Evolutionary conservation across 345 rosid species (phyloP), one percentile per base, ranked within the genome.

Genomic region (Brassica carinata): DNA sequence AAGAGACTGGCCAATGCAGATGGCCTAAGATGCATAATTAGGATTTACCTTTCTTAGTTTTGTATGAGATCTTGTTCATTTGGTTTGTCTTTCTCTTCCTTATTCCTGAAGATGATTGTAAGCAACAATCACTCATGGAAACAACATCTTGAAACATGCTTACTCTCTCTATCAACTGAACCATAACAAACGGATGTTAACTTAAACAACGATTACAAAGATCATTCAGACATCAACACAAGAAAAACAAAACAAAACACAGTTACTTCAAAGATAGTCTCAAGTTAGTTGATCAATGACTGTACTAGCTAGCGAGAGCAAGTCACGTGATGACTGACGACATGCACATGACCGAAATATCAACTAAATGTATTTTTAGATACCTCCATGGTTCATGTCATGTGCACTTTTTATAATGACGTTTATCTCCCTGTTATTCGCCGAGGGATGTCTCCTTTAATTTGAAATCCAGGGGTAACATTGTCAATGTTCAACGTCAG

Each of bases 251-350:
- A 45, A 45, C 53, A 3, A 45, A 45, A 45, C 55, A 45, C 15
- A 45, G 1, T 45, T 3, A 45, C 55, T 45, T 45, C n/a, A 45
- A 45, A 45, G 15, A 45, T 3, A 34, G 38, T 34, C 11, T 40
- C 13, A 38, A 5, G 51, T 43, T 43, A 10, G 13, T 9, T 43
- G 51, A 43, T 43, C 51, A 43, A 4, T 10, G n/a, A 43, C 53
- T 63, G 67, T 23, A 23, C 26, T 27, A 62, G 66, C 34, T 27
- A 59, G 30, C 27, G 17, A 29, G 36, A 63, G 36, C 11, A 29
- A 14, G 69, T 34, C 81, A 78, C 77, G 82, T 79, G 82, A 65
- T 33, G 73, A 67, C 77, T 78, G 81, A 53, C 81, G 18, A 71
- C 45, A 26, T 64, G 72, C 77, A 72, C 59, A 26, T 67, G 58